These are phyloP conservation scores for Alternaria ethzedia DNA, from an alignment of 2,329 filamentous ascomycete species.

Conservation along the genomic window DNA sequence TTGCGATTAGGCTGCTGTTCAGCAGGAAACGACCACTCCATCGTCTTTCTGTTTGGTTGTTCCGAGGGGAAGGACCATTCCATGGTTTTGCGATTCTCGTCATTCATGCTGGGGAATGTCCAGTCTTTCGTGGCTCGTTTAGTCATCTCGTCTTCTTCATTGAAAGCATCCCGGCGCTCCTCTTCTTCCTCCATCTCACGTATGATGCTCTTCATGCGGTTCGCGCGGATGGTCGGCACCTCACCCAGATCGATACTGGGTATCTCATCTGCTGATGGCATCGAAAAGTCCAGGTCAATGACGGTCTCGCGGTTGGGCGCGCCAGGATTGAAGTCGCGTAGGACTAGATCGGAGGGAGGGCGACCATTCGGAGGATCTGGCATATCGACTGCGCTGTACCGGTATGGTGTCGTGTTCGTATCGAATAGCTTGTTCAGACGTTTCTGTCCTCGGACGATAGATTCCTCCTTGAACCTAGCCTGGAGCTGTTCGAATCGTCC, in stretches of 20 bases:
- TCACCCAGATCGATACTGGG: slow-evolving; percentile 55
- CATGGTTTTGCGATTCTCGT: slow-evolving; percentile 55
- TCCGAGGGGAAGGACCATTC: slow-evolving; percentile 61
- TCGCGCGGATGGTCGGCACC: slow-evolving; percentile 64
- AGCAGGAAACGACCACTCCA: slow-evolving; percentile 56
- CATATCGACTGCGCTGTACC: slow-evolving; percentile 61
- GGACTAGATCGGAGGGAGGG: slow-evolving; percentile 63
- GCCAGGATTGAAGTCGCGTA: slow-evolving; percentile 52
- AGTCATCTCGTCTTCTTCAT: slow-evolving; percentile 32
- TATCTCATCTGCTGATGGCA: slow-evolving; percentile 39
- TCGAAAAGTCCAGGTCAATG: slow-evolving; percentile 65
- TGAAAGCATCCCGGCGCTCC: slow-evolving; percentile 41
- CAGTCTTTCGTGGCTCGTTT: slow-evolving; percentile 59
- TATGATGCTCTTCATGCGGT: slow-evolving; percentile 57
- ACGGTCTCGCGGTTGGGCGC: slow-evolving; percentile 57
- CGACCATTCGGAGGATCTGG: slow-evolving; percentile 48
- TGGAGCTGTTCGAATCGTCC: slow-evolving; percentile 49
- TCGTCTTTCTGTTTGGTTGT: slow-evolving; percentile 50
- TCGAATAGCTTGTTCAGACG: slow-evolving; percentile 66
- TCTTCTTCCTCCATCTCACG: slow-evolving; percentile 52
- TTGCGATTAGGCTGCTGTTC: slow-evolving; percentile 44
- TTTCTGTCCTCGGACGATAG: slow-evolving; percentile 62
- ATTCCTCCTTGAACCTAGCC: slow-evolving; percentile 62
- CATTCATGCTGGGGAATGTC: slow-evolving; percentile 58
- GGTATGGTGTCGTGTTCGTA: slow-evolving; percentile 62